Conservation (phyloP, 2,329 filamentous ascomycete genomes). For the Ceratocystis lukuohia region DNA sequence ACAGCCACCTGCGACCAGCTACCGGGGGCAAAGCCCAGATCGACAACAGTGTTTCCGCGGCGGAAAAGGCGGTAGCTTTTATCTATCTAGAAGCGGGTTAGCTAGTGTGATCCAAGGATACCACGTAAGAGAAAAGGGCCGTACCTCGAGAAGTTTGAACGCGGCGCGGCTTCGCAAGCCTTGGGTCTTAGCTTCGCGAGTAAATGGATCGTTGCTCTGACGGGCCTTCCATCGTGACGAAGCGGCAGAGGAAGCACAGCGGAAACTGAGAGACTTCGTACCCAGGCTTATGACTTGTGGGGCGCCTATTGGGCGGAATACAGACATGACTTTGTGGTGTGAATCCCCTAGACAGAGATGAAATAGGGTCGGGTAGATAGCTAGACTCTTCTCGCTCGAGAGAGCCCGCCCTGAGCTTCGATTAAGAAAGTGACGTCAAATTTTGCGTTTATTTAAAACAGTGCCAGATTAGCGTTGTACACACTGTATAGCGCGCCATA, state of each 20-base stretch:
- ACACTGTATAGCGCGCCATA: neutral
- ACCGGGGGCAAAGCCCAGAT: slow-evolving; percentile 71
- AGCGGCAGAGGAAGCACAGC: slow-evolving; percentile 17
- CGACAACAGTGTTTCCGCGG: slow-evolving; percentile 71
- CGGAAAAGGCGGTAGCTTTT: slow-evolving; percentile 67
- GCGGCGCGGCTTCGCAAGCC: slow-evolving; percentile 81
- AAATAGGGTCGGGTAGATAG: neutral
- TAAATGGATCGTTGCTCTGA: slow-evolving; percentile 59
- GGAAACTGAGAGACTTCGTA: neutral
- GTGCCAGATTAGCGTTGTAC: neutral
- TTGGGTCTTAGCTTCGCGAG: slow-evolving; percentile 61
- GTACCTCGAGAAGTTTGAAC: slow-evolving; percentile 79
- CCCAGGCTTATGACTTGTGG: neutral
- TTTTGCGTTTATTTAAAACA: neutral
- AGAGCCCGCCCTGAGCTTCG: neutral
- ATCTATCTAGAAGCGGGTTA: slow-evolving; percentile 50
- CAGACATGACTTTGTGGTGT: neutral
- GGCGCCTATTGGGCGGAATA: neutral
- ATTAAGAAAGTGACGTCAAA: neutral
- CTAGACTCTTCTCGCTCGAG: no score
- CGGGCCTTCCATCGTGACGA: slow-evolving; percentile 61
- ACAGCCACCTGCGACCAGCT: slow-evolving; percentile 70
- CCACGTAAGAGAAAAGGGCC: neutral
- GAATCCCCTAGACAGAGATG: neutral
- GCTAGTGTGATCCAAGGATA: neutral